These are phyloP conservation scores for Solanum tarijense DNA, from an alignment of 257 asterid genomes.

Conservation along the genomic window DNA sequence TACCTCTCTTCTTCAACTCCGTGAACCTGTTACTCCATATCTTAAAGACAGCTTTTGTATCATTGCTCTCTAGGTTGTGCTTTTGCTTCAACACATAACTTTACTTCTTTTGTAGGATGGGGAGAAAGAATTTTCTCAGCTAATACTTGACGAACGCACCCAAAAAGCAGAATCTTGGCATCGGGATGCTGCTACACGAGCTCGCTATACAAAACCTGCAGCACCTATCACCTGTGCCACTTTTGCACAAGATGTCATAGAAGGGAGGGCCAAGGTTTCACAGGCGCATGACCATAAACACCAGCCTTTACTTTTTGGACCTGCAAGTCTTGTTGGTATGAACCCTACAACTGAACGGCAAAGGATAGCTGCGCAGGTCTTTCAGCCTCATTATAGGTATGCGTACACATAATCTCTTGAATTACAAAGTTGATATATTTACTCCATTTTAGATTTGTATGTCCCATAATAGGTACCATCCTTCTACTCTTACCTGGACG, in stretches of 20 bases:
- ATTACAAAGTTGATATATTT: not conserved
- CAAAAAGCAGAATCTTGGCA: constrained; percentile 90
- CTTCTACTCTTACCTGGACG: no score
- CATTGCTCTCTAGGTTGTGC: not conserved
- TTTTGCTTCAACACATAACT: not conserved
- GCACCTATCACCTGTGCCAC: constrained; percentile 94
- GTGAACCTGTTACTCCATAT: not conserved
- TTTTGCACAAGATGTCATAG: constrained; percentile 92
- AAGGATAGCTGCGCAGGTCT: constrained; percentile 85
- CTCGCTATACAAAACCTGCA: constrained; percentile 55
- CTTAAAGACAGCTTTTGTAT: not conserved
- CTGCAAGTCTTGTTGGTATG: constrained; percentile 62
- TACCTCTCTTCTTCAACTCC: not conserved
- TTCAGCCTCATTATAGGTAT: constrained; percentile 89
- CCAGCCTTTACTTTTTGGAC: constrained; percentile 92
- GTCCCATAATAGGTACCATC: no score
- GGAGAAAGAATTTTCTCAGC: constrained; percentile 40
- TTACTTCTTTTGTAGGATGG: constrained; percentile 43
- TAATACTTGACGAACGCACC: constrained; percentile 68
- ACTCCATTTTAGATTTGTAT: not conserved
- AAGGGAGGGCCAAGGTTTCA: constrained; percentile 70
- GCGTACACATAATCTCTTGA: constrained; percentile 12
- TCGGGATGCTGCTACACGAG: constrained; percentile 69
- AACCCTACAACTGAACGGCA: constrained; percentile 88
- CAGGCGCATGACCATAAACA: constrained; percentile 85